These are phyloP conservation scores for Penicillium sp. DNA, from an alignment of 2,329 filamentous ascomycete species.

Conservation along the genomic window DNA sequence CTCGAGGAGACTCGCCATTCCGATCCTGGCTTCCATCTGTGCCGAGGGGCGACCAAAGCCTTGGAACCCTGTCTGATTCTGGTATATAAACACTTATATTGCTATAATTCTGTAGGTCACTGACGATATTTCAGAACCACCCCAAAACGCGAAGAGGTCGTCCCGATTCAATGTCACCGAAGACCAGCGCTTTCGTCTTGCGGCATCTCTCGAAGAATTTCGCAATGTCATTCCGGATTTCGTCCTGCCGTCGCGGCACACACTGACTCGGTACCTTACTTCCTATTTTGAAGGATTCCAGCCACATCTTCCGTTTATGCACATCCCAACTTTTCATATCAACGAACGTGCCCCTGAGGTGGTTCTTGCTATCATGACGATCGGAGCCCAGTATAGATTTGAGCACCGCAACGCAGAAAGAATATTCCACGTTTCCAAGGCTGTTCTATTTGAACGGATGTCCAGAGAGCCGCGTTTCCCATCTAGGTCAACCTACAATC, in stretches of 20 bases:
- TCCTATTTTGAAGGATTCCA: conserved; percentile 68
- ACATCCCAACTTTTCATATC: conserved; percentile 64
- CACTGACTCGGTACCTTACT: conserved; percentile 65
- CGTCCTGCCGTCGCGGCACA: conserved; percentile 66
- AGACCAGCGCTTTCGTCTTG: conserved; percentile 30
- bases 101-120: neutral
- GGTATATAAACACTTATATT: conserved; percentile 14
- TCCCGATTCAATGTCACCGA: conserved; percentile 29
- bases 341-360: conserved; percentile 66
- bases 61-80: conserved; percentile 32
- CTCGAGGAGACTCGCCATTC: conserved; percentile 33
- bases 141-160: conserved; percentile 21
- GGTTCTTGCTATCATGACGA: conserved; percentile 63
- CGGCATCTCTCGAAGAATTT: conserved; percentile 30
- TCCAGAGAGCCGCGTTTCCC: conserved; percentile 21
- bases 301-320: conserved; percentile 60
- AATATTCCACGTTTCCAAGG: conserved; percentile 55
- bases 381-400: conserved; percentile 53
- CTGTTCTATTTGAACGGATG: conserved; percentile 63
- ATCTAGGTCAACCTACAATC: conserved; percentile 13
- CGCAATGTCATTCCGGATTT: conserved; percentile 47
- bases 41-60: conserved; percentile 31
- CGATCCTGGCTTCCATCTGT: conserved; percentile 35
- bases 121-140: conserved; percentile 22
- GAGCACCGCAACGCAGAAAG: conserved; percentile 39